Conservation (phyloP, 2,329 filamentous ascomycete genomes). For the Camptophora hylomeconis region DNA sequence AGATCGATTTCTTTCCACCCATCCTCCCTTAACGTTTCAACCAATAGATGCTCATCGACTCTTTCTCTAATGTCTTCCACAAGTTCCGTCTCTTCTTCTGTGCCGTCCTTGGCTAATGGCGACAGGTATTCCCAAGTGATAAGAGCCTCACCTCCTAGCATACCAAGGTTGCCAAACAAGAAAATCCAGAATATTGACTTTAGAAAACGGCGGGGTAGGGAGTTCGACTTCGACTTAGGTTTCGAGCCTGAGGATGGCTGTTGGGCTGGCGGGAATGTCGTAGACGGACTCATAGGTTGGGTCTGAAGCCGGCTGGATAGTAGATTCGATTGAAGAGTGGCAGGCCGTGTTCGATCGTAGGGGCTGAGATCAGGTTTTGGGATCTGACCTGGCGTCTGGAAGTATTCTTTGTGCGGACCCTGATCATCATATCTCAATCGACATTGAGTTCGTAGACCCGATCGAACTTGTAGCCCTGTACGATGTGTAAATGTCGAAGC, state of each 20-base stretch:
- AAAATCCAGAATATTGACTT: conserved; percentile 9
- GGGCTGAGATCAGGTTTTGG: conserved; percentile 12
- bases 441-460: no score
- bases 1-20: conserved; percentile 26
- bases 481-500: no score
- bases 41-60: conserved; percentile 25
- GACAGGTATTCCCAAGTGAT: conserved; percentile 18
- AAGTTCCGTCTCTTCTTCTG: conserved; percentile 21
- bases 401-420: conserved; percentile 19
- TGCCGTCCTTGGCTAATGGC: conserved; percentile 21
- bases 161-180: conserved; percentile 11
- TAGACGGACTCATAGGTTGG: conserved; percentile 1
- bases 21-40: conserved; percentile 25
- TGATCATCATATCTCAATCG: conserved; percentile 8
- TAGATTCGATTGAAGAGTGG: conserved; percentile 1
- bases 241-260: no score
- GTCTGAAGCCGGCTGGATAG: conserved; percentile 4
- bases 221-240: no score
- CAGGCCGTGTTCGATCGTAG: conserved; percentile 5
- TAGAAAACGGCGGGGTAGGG: conserved; percentile 6
- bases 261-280: neutral
- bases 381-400: conserved; percentile 16
- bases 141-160: conserved; percentile 12
- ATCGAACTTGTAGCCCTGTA: no score
- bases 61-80: conserved; percentile 20